Percentiles rank a stretch among this genome's conserved stretches.
Conservation (phyloP, 495 filamentous ascomycete species). For the Neurospora sp. region DNA sequence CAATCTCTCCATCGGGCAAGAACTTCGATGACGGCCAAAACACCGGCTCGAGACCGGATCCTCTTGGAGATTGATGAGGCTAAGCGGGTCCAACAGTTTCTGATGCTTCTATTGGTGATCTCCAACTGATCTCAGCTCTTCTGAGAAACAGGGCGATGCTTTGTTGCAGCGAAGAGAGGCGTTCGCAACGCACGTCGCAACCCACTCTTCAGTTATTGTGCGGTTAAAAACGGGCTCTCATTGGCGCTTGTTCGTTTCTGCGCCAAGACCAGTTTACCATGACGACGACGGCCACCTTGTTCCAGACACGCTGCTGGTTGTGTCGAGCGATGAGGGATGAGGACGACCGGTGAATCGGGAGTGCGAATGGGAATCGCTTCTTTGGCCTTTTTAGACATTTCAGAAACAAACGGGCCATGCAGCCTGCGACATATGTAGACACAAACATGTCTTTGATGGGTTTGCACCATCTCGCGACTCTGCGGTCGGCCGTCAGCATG, state of each 20-base stretch:
- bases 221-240: background rate
- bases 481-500: background rate
- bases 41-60: background rate
- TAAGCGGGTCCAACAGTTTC: background rate
- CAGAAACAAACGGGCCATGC: background rate
- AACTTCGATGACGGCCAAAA: background rate
- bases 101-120: background rate
- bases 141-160: background rate
- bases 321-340: background rate
- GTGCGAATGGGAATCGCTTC: background rate
- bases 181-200: background rate
- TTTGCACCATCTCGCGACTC: background rate
- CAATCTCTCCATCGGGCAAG: background rate
- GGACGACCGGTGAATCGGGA: background rate
- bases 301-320: background rate
- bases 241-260: background rate
- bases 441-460: background rate
- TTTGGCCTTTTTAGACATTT: background rate
- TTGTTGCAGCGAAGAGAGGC: background rate
- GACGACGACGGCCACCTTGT: background rate
- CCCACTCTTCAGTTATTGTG: background rate
- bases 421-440: background rate
- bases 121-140: background rate
- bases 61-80: background rate
- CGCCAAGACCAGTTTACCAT: background rate